phyloP scores from a whole-genome alignment of 306 rosid genomes.

The Vigna mungo region DNA sequence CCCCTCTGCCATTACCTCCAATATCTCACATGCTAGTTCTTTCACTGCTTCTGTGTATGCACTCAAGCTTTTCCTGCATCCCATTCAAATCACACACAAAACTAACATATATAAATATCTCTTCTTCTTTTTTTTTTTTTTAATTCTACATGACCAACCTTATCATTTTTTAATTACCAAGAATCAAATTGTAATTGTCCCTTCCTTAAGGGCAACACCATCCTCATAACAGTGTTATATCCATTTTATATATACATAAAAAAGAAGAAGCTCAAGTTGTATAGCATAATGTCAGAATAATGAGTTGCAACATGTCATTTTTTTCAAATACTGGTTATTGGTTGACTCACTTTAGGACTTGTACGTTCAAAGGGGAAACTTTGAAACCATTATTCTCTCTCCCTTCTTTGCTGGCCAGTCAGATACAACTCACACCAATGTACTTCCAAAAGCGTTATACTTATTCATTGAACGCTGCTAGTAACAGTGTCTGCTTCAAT shows the following conservation, averaged over 20 bases:
- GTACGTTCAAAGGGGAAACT: background rate
- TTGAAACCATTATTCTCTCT: background rate
- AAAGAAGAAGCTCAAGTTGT: background rate
- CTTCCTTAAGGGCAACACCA: too few species aligned
- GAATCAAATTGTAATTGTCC: too few species aligned
- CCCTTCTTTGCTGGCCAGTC: slow-evolving; percentile 1
- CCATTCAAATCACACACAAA: background rate
- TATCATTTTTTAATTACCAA: too few species aligned
- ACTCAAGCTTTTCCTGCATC: slow-evolving; percentile 27
- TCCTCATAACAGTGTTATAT: too few species aligned
- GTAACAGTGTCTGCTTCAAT: too few species aligned
- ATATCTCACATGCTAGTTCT: slow-evolving; percentile 71
- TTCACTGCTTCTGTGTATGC: slow-evolving; percentile 62
- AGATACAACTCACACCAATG: background rate
- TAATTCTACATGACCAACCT: too few species aligned
- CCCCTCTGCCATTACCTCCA: slow-evolving; percentile 77
- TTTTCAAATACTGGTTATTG: background rate
- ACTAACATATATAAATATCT: too few species aligned
- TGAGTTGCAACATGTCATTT: background rate
- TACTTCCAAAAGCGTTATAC: slow-evolving; percentile 11
- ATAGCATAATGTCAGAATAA: background rate
- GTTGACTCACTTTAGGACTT: background rate
- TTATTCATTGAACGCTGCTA: slow-evolving; percentile 16
- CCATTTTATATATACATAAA: background rate
- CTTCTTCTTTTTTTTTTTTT: too few species aligned